Conservation (phyloP, 2,329 filamentous ascomycete species). For the Aspergillus fumigatiaffinis region DNA sequence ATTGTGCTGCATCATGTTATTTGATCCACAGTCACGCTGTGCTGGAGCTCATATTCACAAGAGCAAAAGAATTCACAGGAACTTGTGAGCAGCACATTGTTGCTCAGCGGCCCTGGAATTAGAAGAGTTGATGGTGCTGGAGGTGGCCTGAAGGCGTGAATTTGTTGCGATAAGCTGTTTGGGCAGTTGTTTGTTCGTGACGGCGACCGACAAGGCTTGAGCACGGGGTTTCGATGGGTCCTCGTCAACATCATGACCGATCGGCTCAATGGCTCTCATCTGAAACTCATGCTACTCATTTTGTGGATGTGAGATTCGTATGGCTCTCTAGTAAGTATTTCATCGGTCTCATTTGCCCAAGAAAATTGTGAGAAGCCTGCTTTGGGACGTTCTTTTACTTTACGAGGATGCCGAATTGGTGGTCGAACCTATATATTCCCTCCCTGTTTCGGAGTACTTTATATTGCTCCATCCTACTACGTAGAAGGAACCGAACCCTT, state of each 20-base stretch:
- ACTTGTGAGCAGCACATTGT: conserved; percentile 18
- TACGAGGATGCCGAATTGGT: neutral
- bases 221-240: neutral
- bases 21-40: conserved; percentile 15
- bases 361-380: neutral
- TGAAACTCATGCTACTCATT: neutral
- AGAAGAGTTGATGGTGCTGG: neutral
- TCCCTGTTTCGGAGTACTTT: neutral
- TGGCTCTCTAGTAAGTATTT: neutral
- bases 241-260: neutral
- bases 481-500: neutral
- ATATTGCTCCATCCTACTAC: neutral
- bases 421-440: neutral
- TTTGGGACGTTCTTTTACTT: neutral
- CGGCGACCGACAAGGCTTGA: neutral
- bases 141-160: neutral
- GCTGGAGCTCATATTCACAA: conserved; percentile 11
- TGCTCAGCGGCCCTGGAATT: conserved; percentile 11
- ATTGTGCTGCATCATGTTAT: conserved; percentile 13
- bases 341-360: neutral
- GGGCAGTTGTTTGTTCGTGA: conserved; percentile 3
- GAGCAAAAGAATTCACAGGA: conserved; percentile 11
- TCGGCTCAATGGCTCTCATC: neutral
- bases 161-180: conserved; percentile 1
- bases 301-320: neutral